A percentile compares a stretch with the other conserved stretches of the same genome.
These are phyloP conservation scores for Ophiostoma australiae DNA, from an alignment of 2,329 filamentous ascomycete genomes.

Conservation along the genomic window DNA sequence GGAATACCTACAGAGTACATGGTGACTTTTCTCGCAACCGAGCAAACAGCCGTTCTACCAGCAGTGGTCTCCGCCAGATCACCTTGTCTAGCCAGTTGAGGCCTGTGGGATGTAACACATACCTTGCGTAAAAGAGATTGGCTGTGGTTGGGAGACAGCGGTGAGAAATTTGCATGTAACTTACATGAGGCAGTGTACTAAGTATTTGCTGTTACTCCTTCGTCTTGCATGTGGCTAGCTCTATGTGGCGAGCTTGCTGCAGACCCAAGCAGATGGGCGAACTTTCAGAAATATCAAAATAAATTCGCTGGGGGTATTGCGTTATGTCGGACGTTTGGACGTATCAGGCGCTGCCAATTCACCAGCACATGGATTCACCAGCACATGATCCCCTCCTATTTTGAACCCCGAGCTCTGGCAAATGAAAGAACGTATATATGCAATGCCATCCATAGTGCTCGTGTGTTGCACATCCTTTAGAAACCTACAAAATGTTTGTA, in stretches of 20 bases:
- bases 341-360: background rate
- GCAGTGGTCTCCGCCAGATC: background rate
- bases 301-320: background rate
- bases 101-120: background rate
- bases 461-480: background rate
- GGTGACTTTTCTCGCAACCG: background rate
- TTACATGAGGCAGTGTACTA: background rate
- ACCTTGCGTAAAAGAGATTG: background rate
- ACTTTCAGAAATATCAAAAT: background rate
- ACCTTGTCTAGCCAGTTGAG: background rate
- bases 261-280: background rate
- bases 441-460: background rate
- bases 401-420: background rate
- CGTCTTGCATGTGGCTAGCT: background rate
- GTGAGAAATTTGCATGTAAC: background rate
- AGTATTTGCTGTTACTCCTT: background rate
- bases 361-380: too few relatives aligned
- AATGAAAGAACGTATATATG: background rate
- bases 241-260: background rate
- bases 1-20: background rate
- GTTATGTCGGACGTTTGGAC: background rate
- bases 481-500: background rate
- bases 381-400: background rate
- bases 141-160: background rate
- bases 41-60: background rate